phyloP scores from a whole-genome alignment of 1,284 basidiomycete species.

The Cryptococcus maquisensis region DNA sequence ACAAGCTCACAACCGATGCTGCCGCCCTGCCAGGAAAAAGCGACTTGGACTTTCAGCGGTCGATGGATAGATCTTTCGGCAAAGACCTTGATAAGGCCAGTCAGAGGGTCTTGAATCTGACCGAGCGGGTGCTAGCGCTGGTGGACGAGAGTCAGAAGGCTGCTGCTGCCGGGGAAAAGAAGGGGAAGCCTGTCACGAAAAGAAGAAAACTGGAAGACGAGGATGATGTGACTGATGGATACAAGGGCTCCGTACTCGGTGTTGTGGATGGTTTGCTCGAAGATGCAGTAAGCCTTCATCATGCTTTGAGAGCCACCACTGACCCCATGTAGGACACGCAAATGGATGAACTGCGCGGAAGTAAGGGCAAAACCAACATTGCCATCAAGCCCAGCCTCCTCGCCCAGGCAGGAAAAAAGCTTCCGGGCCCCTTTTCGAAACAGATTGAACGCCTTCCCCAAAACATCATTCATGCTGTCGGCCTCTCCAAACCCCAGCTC shows the following conservation, averaged over 20 bases:
- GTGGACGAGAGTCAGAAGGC: slow-evolving; percentile 33
- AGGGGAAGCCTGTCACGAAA: slow-evolving; percentile 34
- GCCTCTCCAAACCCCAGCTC: slow-evolving; percentile 74
- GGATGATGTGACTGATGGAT: slow-evolving; percentile 78
- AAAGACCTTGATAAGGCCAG: slow-evolving; percentile 40
- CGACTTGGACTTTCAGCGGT: slow-evolving; percentile 78
- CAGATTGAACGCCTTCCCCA: slow-evolving; percentile 13
- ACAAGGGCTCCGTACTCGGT: slow-evolving; percentile 68
- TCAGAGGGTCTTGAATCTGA: slow-evolving; percentile 49
- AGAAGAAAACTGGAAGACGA: slow-evolving; percentile 55
- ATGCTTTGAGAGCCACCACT: background rate
- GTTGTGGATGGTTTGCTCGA: slow-evolving; percentile 80
- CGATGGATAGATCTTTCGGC: slow-evolving; percentile 68
- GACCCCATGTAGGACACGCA: slow-evolving; percentile 62
- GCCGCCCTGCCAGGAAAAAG: slow-evolving; percentile 47
- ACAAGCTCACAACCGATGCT: slow-evolving; percentile 39
- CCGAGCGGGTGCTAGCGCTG: slow-evolving; percentile 62
- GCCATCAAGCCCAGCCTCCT: slow-evolving; percentile 26
- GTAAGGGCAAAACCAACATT: slow-evolving; percentile 57
- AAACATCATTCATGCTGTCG: slow-evolving; percentile 62
- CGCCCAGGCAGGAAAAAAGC: slow-evolving; percentile 28
- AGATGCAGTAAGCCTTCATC: slow-evolving; percentile 59
- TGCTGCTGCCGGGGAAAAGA: slow-evolving; percentile 50
- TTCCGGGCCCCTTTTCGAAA: slow-evolving; percentile 31
- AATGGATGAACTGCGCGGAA: slow-evolving; percentile 72